Conservation (phyloP, 2,329 filamentous ascomycete genomes). For the Huntiella abstrusa region DNA sequence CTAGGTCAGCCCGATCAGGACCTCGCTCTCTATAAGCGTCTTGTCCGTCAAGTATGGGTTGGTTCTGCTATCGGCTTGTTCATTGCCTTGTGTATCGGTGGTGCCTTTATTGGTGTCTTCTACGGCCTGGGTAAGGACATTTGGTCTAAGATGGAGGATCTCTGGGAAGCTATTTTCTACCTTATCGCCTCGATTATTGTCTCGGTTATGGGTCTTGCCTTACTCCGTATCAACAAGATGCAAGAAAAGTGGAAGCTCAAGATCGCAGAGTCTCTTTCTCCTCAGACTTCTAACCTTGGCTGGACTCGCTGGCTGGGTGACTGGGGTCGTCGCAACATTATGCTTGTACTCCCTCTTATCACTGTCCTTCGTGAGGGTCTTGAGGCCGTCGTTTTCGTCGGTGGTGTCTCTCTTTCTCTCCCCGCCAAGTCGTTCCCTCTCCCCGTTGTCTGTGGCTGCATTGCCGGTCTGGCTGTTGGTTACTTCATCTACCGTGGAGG, state of each 20-base stretch:
- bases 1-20: conserved; percentile 46
- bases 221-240: conserved; percentile 57
- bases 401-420: conserved; percentile 50
- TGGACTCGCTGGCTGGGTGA: conserved; percentile 18
- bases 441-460: conserved; percentile 46
- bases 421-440: conserved; percentile 53
- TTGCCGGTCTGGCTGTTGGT: conserved; percentile 42
- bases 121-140: conserved; percentile 46
- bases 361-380: conserved; percentile 61
- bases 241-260: conserved; percentile 63
- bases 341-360: conserved; percentile 62
- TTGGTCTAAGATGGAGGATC: conserved; percentile 44
- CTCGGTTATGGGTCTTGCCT: conserved; percentile 50
- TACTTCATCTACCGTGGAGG: conserved; percentile 43
- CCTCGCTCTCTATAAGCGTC: conserved; percentile 42
- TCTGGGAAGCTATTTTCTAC: conserved; percentile 56
- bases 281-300: conserved; percentile 7
- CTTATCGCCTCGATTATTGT: conserved; percentile 53
- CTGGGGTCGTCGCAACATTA: conserved; percentile 52
- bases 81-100: conserved; percentile 46
- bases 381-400: conserved; percentile 63
- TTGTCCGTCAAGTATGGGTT: conserved; percentile 53
- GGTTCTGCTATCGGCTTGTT: conserved; percentile 43
- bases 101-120: conserved; percentile 52
- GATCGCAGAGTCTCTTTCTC: conserved; percentile 40